Conservation (phyloP, 495 filamentous ascomycete species). For the Xylaria sp. region DNA sequence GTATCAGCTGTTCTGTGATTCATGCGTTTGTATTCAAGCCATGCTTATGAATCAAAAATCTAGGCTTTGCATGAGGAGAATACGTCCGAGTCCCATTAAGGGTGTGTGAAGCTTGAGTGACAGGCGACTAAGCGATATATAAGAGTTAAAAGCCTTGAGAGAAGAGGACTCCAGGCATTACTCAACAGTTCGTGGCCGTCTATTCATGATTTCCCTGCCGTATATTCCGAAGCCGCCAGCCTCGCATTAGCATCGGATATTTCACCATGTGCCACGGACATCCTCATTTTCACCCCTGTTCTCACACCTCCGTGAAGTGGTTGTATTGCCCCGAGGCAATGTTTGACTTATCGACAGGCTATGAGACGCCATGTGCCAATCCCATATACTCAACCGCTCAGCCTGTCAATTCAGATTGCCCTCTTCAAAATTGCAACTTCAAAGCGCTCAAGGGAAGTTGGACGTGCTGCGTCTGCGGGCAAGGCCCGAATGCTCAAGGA, state of each 20-base stretch:
- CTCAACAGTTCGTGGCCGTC: neutral
- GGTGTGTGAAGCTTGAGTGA: neutral
- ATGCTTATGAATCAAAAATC: constrained; percentile 14
- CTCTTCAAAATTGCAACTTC: constrained; percentile 51
- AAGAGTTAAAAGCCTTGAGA: neutral
- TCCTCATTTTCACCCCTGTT: constrained; percentile 50
- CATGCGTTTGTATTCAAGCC: constrained; percentile 10
- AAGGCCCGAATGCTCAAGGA: constrained; percentile 48
- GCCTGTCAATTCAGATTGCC: constrained; percentile 45
- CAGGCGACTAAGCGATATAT: constrained; percentile 8
- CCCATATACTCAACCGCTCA: constrained; percentile 48
- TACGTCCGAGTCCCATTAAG: neutral
- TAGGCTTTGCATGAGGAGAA: neutral
- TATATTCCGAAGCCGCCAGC: neutral
- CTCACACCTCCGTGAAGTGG: constrained; percentile 52
- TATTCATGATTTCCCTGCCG: neutral
- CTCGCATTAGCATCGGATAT: neutral
- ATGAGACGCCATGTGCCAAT: constrained; percentile 50
- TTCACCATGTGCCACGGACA: constrained; percentile 52
- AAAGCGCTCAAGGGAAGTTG: constrained; percentile 47
- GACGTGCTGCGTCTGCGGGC: constrained; percentile 51
- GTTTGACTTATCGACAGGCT: constrained; percentile 50
- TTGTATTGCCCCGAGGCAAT: constrained; percentile 51
- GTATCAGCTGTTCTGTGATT: constrained; percentile 12
- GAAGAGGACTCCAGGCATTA: neutral